Evolutionary conservation across 345 rosid genomes (phyloP).

Genomic region (Eucalyptus cloeziana): DNA sequence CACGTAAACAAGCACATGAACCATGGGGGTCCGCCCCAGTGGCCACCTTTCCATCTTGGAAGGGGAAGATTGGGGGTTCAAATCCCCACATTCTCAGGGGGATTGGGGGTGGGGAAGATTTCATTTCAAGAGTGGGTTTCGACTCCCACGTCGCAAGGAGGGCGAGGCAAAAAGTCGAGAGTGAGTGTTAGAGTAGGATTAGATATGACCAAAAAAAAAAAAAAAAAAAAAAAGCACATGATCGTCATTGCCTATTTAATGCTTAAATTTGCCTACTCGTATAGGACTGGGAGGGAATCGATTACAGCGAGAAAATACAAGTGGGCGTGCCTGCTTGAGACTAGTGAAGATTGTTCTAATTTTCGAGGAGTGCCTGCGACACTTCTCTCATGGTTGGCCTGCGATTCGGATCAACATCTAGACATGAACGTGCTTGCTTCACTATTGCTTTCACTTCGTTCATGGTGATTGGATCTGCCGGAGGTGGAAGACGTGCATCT

Average conservation of each 20-base stretch:
- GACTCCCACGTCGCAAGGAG: too few species aligned
- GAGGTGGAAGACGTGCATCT: background rate
- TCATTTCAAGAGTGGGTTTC: too few species aligned
- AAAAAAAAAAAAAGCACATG: too few species aligned
- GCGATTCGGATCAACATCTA: background rate
- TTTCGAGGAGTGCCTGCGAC: background rate
- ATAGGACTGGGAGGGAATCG: fast-evolving
- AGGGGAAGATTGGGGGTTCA: too few species aligned
- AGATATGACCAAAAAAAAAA: too few species aligned
- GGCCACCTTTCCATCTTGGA: too few species aligned
- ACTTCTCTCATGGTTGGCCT: background rate
- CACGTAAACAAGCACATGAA: too few species aligned
- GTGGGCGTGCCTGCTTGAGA: fast-evolving
- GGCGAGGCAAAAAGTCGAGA: too few species aligned
- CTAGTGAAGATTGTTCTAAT: background rate
- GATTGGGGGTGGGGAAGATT: too few species aligned
- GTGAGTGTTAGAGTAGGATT: too few species aligned
- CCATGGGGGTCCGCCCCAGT: too few species aligned
- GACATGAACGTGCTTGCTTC: background rate
- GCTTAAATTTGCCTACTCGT: background rate
- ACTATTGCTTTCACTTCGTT: background rate
- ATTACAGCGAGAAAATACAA: background rate
- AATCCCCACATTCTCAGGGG: too few species aligned
- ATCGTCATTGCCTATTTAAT: background rate
- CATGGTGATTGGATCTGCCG: background rate